Conservation (phyloP, 2,329 filamentous ascomycete genomes). For the Trichophyton schoenleinii region DNA sequence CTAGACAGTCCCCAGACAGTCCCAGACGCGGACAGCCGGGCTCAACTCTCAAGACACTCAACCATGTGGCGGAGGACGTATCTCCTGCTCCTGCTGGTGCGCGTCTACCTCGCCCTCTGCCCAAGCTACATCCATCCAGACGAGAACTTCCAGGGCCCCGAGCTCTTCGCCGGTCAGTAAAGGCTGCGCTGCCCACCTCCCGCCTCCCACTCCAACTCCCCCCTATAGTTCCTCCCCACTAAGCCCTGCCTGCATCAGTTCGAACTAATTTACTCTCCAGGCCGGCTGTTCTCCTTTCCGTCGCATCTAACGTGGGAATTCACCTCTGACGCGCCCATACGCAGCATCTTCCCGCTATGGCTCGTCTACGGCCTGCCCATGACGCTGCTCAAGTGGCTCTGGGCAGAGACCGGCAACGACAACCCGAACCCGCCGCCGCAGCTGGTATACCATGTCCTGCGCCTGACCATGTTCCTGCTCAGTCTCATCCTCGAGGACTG, state of each 20-base stretch:
- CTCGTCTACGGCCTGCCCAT: constrained; percentile 88
- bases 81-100: constrained; percentile 68
- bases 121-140: constrained; percentile 97
- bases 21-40: no score
- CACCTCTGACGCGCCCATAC: constrained; percentile 72
- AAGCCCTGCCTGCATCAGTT: background rate
- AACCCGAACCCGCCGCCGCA: constrained; percentile 63
- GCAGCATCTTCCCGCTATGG: constrained; percentile 95
- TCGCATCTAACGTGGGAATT: constrained; percentile 93
- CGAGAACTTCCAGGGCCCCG: constrained; percentile 97
- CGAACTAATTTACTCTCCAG: constrained; percentile 35
- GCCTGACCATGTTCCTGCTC: constrained; percentile 81
- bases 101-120: constrained; percentile 85
- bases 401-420: constrained; percentile 68
- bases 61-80: constrained; percentile 85
- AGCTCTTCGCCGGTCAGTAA: constrained; percentile 81
- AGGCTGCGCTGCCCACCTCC: no score
- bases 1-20: no score
- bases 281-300: constrained; percentile 84
- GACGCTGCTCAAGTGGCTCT: constrained; percentile 83
- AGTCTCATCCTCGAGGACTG: constrained; percentile 97
- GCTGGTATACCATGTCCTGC: constrained; percentile 77
- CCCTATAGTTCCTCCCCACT: background rate
- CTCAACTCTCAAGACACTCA: background rate
- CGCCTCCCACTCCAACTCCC: no score